These are phyloP conservation scores for Leishmania martiniquensis DNA, from an alignment of 208 protist species.

Conservation along the genomic window DNA sequence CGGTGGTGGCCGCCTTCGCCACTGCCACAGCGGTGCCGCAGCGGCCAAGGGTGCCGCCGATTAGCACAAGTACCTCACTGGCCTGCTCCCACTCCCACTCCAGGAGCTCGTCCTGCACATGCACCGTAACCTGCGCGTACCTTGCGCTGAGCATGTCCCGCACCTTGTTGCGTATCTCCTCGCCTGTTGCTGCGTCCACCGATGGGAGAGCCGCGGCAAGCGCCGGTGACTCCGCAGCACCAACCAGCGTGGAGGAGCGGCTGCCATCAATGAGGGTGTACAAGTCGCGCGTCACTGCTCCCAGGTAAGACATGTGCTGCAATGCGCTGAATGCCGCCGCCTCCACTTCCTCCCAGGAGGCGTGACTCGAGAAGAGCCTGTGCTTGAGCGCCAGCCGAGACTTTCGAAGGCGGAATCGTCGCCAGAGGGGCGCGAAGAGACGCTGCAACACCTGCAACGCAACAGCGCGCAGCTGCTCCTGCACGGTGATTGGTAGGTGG, in stretches of 20 bases:
- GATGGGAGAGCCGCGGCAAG: neutral
- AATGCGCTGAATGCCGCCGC: conserved; percentile 32
- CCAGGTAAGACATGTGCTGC: conserved; percentile 43
- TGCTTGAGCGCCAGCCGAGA: conserved; percentile 27
- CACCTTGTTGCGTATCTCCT: conserved; percentile 18
- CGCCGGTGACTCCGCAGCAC: neutral
- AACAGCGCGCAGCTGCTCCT: conserved; percentile 48
- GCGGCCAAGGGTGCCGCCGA: conserved; percentile 46
- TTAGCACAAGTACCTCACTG: conserved; percentile 63
- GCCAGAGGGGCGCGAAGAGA: conserved; percentile 47
- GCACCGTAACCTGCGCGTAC: conserved; percentile 21
- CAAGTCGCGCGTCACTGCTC: conserved; percentile 24
- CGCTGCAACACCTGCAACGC: conserved; percentile 49
- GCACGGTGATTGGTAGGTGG: conserved; percentile 27
- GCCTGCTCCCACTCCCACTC: conserved; percentile 71
- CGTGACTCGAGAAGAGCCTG: conserved; percentile 19
- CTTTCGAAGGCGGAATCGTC: conserved; percentile 20
- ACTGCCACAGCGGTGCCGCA: conserved; percentile 23
- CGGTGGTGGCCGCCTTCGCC: conserved; percentile 1
- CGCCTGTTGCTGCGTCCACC: neutral
- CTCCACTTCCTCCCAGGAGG: conserved; percentile 23
- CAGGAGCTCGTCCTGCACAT: conserved; percentile 57
- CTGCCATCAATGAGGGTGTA: neutral
- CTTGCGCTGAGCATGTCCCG: conserved; percentile 7
- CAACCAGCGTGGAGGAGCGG: neutral